A percentile compares a stretch with the other conserved stretches of the same genome.
Conservation (phyloP, 2,329 filamentous ascomycete species). For the Arthrobotrys entomopaga region DNA sequence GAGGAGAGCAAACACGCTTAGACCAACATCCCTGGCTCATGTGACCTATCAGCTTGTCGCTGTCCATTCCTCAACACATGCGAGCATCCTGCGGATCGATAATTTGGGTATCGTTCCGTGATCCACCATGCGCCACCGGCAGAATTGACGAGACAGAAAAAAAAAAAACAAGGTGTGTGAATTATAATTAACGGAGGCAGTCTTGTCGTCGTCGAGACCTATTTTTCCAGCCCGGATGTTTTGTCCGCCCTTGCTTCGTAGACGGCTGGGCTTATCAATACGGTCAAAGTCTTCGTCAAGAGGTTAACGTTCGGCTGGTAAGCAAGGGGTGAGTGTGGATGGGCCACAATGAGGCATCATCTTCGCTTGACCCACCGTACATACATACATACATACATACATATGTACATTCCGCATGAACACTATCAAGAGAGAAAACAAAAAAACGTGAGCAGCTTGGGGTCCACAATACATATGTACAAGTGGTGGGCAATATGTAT, state of each 20-base stretch:
- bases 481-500: conserved; percentile 47
- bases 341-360: not conserved
- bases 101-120: conserved; percentile 28
- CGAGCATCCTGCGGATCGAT: conserved; percentile 22
- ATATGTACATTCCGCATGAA: too few species aligned
- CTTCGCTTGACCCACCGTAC: conserved; percentile 32
- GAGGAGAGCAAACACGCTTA: conserved; percentile 32
- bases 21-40: conserved; percentile 40
- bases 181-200: too few species aligned
- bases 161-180: conserved; percentile 3
- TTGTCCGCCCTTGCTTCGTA: conserved; percentile 6
- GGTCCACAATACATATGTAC: too few species aligned
- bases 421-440: too few species aligned
- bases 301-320: not conserved
- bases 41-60: conserved; percentile 43
- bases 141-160: conserved; percentile 13
- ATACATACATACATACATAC: too few species aligned
- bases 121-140: conserved; percentile 32
- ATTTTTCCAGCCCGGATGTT: conserved; percentile 1
- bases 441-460: conserved; percentile 43
- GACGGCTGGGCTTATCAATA: conserved; percentile 13
- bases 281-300: too few species aligned
- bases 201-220: not conserved
- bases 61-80: conserved; percentile 19
- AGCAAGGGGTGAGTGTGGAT: conserved; percentile 3